Percentiles rank a stretch among this genome's conserved stretches.
phyloP scores from a whole-genome alignment of 257 asterid species.

The Solanum bulbocastanum region DNA sequence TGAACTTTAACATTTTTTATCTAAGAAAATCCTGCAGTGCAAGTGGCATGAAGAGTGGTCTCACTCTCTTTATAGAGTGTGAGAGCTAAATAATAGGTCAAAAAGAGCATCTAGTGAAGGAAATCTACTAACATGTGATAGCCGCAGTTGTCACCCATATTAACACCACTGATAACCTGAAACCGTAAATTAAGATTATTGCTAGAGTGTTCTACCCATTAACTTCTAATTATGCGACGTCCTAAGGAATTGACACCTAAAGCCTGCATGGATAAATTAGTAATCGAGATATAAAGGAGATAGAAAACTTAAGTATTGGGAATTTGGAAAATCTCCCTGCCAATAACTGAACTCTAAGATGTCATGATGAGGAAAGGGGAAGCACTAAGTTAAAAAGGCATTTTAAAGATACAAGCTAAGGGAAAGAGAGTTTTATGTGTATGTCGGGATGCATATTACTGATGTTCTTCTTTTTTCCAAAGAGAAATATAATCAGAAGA shows the following conservation, averaged over 20 bases:
- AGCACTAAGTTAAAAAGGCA: neutral
- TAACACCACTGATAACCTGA: slow-evolving; percentile 88
- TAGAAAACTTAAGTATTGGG: neutral
- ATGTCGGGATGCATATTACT: neutral
- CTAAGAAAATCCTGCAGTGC: neutral
- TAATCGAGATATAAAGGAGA: neutral
- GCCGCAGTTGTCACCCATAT: slow-evolving; percentile 82
- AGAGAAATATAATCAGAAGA: neutral
- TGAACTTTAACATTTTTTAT: neutral
- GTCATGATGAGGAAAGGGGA: neutral
- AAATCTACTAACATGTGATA: slow-evolving; percentile 57
- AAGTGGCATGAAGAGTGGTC: neutral
- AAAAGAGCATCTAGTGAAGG: neutral
- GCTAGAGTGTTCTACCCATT: neutral
- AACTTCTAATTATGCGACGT: neutral
- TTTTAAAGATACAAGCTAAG: neutral
- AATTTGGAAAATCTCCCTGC: neutral
- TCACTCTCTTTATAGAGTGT: neutral
- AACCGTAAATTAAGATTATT: slow-evolving; percentile 10
- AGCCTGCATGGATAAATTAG: neutral
- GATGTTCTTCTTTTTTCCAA: neutral
- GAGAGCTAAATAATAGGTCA: neutral
- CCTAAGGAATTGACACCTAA: neutral
- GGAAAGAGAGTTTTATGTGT: neutral
- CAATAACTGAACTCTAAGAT: neutral